Base-by-base conservation (phyloP, 805 yeast species). In the Vanderwaltozyma polyspora region DNA sequence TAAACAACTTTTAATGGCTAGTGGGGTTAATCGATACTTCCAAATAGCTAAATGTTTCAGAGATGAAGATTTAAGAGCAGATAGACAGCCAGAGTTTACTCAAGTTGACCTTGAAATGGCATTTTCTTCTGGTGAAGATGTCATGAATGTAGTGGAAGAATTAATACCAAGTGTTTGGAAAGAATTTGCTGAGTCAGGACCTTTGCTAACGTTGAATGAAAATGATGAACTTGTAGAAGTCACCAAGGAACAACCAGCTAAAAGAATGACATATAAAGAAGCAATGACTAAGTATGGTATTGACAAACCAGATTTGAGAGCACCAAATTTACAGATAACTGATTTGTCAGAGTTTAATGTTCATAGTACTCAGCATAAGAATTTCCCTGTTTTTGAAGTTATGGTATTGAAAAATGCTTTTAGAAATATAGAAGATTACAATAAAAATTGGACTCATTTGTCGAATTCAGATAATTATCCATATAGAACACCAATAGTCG, bases 41-140 rank as follows among this genome's bases (percentile, higher is more conserved):
- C 98, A 91, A 59, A 64, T 91, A 26, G 97, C 98, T 3, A 77
- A 74, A 49, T 91, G 99, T 55, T 91, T 91, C 55, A 68, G 99
- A 44, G 98, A 91, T 55, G 99, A 91, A 56, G 97, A 91, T 59
- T 67, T 91, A 37, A 69, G 99, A 39, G 77, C 84, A 1, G 98
- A 91, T 56, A 72, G 98, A 57, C 98, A 91, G 59, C 97, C 97
- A 0, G 98, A 91, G 55, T 91, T 91, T 55, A 91, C 98, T 1
- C 99, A 91, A 59, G 62, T 91, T n/a, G 99, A 91, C 65, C 47
- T 91, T 59, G 99, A 91, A 57, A 79, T 91, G 89, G 72, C 87
- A 14, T 91, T 79, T 62, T 78, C 87, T 3, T 66, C 67, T 41
- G 73, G 74, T 22, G 60, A 65, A 12, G 83, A 82, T 44, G 93